Conservation (phyloP, 1,284 basidiomycete genomes). For the Boletellus deceptivus region DNA sequence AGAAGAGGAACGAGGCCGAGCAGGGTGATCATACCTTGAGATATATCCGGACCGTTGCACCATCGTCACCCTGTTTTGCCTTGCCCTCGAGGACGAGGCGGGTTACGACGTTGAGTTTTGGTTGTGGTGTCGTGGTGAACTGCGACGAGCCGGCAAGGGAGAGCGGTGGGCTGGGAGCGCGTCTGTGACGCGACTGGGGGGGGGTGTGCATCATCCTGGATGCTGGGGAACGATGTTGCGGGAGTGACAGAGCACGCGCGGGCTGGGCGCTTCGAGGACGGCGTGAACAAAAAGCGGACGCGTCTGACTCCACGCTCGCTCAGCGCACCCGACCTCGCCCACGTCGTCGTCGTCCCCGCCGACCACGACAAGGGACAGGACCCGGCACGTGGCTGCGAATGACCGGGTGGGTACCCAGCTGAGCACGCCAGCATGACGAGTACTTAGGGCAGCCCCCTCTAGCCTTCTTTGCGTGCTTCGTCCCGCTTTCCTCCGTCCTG, state of each 20-base stretch:
- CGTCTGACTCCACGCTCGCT: no score
- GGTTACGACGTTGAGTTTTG: constrained; percentile 65
- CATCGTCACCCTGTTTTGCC: constrained; percentile 61
- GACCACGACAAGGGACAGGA: background rate
- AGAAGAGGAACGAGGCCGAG: background rate
- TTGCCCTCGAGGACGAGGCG: constrained; percentile 73
- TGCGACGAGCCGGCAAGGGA: constrained; percentile 39
- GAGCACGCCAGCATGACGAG: background rate
- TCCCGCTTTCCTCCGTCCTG: constrained; percentile 12
- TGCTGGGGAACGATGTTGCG: no score
- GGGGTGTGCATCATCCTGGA: constrained; percentile 14
- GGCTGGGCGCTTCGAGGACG: constrained; percentile 8
- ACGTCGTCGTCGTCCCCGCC: background rate
- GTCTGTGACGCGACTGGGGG: constrained; percentile 33
- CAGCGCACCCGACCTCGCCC: no score
- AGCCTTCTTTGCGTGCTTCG: constrained; percentile 8
- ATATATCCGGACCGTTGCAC: constrained; percentile 68
- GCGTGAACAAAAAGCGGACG: constrained; percentile 14
- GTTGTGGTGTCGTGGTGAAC: constrained; percentile 36
- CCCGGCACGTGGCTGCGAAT: constrained; percentile 20
- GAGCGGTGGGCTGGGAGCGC: constrained; percentile 42
- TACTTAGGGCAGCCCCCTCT: background rate
- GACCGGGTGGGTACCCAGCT: constrained; percentile 28
- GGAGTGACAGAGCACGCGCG: background rate
- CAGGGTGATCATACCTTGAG: constrained; percentile 53